These are phyloP conservation scores for Penicillium cosmopolitanum DNA, from an alignment of 495 filamentous ascomycete species.

Conservation along the genomic window DNA sequence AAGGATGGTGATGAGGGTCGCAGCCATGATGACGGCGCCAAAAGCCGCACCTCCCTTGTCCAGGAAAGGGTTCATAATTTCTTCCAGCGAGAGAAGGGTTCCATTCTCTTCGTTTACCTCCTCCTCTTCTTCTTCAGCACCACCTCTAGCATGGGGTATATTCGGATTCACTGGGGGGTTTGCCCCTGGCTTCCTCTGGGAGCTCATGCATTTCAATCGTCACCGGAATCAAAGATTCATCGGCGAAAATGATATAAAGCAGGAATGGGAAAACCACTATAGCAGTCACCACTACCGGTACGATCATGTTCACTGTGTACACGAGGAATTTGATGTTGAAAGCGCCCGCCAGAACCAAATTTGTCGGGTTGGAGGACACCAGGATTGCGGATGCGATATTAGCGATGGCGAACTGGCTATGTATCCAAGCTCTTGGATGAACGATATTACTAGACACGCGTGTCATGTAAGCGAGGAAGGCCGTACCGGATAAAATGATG, in stretches of 20 bases:
- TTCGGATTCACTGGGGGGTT: conserved; percentile 66
- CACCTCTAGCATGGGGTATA: conserved; percentile 63
- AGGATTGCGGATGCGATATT: conserved; percentile 71
- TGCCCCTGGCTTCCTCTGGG: conserved; percentile 49
- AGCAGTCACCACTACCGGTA: conserved; percentile 64
- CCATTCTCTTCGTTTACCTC: conserved; percentile 36
- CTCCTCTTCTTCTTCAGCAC: conserved; percentile 55
- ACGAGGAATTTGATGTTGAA: conserved; percentile 68
- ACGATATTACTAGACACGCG: conserved; percentile 68
- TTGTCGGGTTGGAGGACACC: conserved; percentile 73
- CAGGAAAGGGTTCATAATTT: conserved; percentile 72
- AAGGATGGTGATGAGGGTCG: conserved; percentile 61
- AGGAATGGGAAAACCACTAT: conserved; percentile 67
- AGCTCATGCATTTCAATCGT: conserved; percentile 68
- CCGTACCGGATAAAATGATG: conserved; percentile 68
- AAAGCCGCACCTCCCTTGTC: conserved; percentile 65
- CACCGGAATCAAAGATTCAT: conserved; percentile 62
- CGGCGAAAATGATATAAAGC: conserved; percentile 64
- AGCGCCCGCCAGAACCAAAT: conserved; percentile 70
- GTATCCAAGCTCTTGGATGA: conserved; percentile 68
- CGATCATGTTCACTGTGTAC: conserved; percentile 72
- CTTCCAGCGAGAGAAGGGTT: conserved; percentile 62
- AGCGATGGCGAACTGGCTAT: conserved; percentile 67
- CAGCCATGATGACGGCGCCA: conserved; percentile 62
- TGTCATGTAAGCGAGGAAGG: conserved; percentile 74